Conservation (phyloP, 306 rosid species). For the Malus sylvestris region DNA sequence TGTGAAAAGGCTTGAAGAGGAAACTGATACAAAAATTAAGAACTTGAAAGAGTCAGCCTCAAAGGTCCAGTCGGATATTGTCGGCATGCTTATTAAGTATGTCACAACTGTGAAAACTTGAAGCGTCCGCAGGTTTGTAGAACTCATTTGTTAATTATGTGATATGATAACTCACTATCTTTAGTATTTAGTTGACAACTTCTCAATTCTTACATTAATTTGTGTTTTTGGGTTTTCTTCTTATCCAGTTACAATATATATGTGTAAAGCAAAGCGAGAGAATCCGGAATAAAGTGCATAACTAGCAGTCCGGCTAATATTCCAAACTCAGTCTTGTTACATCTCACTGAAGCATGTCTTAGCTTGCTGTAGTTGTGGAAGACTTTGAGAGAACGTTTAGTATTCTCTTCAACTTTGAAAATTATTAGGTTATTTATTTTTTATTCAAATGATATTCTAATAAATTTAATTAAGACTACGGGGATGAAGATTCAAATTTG, state of each 20-base stretch:
- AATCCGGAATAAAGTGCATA: neutral
- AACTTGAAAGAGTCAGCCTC: slow-evolving; percentile 40
- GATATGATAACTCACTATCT: neutral
- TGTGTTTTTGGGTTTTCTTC: neutral
- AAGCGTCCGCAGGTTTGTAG: neutral
- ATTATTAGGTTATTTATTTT: neutral
- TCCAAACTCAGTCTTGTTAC: neutral
- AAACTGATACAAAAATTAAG: slow-evolving; percentile 50
- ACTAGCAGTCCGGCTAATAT: neutral
- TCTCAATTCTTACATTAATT: neutral
- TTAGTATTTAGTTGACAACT: neutral
- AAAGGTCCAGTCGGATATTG: slow-evolving; percentile 39
- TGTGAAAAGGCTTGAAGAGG: slow-evolving; percentile 61
- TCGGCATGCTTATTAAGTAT: slow-evolving; percentile 53
- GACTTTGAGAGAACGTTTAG: neutral
- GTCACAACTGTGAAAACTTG: slow-evolving; percentile 45
- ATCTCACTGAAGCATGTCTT: neutral
- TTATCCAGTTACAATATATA: neutral
- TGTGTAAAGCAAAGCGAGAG: neutral
- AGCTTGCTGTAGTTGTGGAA: neutral
- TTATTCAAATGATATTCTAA: too few species aligned
- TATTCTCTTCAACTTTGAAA: neutral
- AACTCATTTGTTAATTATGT: neutral
- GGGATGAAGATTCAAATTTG: neutral
- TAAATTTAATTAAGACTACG: too few species aligned